A percentile compares a stretch with the other conserved stretches of the same genome.
phyloP scores from a whole-genome alignment of 2,329 filamentous ascomycete genomes.

The Aureobasidium musti region DNA sequence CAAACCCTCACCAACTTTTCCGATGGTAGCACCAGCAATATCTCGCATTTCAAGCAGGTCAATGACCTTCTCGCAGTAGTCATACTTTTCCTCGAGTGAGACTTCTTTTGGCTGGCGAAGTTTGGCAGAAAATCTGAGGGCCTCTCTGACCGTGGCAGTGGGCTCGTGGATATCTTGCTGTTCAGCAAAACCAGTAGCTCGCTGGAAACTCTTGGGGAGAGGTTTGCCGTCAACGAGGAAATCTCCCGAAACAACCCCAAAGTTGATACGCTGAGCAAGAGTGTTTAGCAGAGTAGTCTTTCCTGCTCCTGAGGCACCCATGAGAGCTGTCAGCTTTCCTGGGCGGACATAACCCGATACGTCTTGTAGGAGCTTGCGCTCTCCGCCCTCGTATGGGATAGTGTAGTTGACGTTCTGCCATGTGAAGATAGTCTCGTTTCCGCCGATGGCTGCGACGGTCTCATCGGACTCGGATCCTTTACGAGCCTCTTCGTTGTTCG shows the following conservation, averaged over 20 bases:
- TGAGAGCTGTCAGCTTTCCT: slow-evolving; percentile 53
- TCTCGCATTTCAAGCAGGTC: slow-evolving; percentile 67
- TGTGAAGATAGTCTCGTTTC: slow-evolving; percentile 53
- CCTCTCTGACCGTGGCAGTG: slow-evolving; percentile 65
- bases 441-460: slow-evolving; percentile 50
- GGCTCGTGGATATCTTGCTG: slow-evolving; percentile 66
- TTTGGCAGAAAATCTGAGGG: slow-evolving; percentile 65
- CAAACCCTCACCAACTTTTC: slow-evolving; percentile 61
- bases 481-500: slow-evolving; percentile 33
- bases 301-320: slow-evolving; percentile 66
- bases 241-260: slow-evolving; percentile 64
- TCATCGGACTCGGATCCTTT: slow-evolving; percentile 44
- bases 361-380: slow-evolving; percentile 49
- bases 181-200: slow-evolving; percentile 65
- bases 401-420: slow-evolving; percentile 56
- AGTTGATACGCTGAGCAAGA: slow-evolving; percentile 64
- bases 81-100: slow-evolving; percentile 62
- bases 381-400: slow-evolving; percentile 51
- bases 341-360: slow-evolving; percentile 54
- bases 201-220: slow-evolving; percentile 61
- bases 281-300: slow-evolving; percentile 86
- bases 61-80: slow-evolving; percentile 65
- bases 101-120: slow-evolving; percentile 63
- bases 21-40: slow-evolving; percentile 66
- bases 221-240: slow-evolving; percentile 61